A percentile compares a stretch with the other conserved stretches of the same genome.
These are phyloP conservation scores for Capsella rubella DNA, from an alignment of 441 rosid genomes.

Conservation along the genomic window DNA sequence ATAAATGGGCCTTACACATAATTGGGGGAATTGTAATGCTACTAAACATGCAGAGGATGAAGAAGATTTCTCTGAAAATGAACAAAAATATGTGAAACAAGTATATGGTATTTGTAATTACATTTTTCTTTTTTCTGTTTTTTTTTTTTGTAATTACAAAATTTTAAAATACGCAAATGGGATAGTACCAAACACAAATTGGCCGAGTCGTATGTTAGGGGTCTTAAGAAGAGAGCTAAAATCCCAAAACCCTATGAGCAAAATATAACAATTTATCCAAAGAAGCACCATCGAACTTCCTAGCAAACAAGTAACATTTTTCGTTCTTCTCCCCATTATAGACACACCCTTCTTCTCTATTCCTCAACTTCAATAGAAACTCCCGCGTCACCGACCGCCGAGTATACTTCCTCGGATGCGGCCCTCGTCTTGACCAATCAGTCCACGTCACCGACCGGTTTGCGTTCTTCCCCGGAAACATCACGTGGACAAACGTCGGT, in stretches of 20 bases:
- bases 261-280: slow-evolving; percentile 56
- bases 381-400: slow-evolving; percentile 45
- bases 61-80: not conserved
- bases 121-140: too few relatives aligned
- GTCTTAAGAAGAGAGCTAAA: slow-evolving; percentile 37
- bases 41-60: not conserved
- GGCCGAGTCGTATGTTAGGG: not conserved
- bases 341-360: slow-evolving; percentile 43
- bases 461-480: slow-evolving; percentile 51
- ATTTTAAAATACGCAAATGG: not conserved
- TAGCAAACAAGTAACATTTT: slow-evolving; percentile 75
- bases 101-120: not conserved
- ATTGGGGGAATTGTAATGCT: too few relatives aligned
- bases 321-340: slow-evolving; percentile 52
- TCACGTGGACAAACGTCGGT: slow-evolving; percentile 58
- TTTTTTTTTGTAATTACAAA: not conserved
- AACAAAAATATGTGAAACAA: not conserved
- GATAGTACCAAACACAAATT: not conserved
- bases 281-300: slow-evolving; percentile 63
- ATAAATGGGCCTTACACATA: too few relatives aligned
- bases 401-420: slow-evolving; percentile 63
- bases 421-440: slow-evolving; percentile 77
- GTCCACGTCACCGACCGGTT: slow-evolving; percentile 70
- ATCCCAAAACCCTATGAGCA: slow-evolving; percentile 63
- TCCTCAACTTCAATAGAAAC: slow-evolving; percentile 56